Percentiles rank a stretch among this genome's conserved stretches.
Evolutionary conservation across 371 early-diverging fungal species (phyloP).

Genomic region (Mortierella sp.): DNA sequence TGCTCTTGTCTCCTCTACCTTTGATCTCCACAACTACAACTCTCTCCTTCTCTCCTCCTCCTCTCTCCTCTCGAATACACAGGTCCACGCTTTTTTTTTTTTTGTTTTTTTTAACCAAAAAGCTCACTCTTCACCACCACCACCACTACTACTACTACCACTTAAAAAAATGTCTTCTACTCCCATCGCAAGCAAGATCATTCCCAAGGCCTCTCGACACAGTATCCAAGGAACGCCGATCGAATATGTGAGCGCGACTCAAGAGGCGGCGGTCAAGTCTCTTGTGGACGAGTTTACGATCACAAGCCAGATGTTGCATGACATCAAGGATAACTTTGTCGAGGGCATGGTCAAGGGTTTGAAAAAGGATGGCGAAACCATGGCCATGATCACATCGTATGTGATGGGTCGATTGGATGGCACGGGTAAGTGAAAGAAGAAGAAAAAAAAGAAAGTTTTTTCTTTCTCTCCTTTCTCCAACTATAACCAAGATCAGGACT

Average conservation of each 20-base stretch:
- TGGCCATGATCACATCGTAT: conserved; percentile 83
- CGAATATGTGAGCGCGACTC: conserved; percentile 34
- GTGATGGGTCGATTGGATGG: conserved; percentile 42
- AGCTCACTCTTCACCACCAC: too few species aligned
- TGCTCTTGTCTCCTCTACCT: not conserved
- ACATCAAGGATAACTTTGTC: conserved; percentile 74
- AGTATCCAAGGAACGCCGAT: conserved; percentile 13
- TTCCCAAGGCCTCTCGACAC: conserved; percentile 23
- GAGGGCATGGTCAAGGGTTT: conserved; percentile 83
- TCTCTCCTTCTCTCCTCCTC: too few species aligned
- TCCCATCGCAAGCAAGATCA: conserved; percentile 33
- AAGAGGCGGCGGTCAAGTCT: conserved; percentile 57
- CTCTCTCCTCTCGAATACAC: too few species aligned
- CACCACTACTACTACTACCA: too few species aligned
- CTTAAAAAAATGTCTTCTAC: conserved; percentile 21
- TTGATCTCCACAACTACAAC: not conserved
- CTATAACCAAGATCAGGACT: too few species aligned
- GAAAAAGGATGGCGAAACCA: conserved; percentile 62
- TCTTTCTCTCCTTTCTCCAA: not conserved
- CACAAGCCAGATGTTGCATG: conserved; percentile 62
- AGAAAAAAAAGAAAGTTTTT: not conserved
- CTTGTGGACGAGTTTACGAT: conserved; percentile 71
- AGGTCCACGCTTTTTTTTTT: too few species aligned
- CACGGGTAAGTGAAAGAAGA: conserved; percentile 15
- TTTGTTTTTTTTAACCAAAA: too few species aligned